These are phyloP conservation scores for Homolaphlyctis polyrhiza DNA, from an alignment of 371 early-diverging fungal species.

Conservation along the genomic window DNA sequence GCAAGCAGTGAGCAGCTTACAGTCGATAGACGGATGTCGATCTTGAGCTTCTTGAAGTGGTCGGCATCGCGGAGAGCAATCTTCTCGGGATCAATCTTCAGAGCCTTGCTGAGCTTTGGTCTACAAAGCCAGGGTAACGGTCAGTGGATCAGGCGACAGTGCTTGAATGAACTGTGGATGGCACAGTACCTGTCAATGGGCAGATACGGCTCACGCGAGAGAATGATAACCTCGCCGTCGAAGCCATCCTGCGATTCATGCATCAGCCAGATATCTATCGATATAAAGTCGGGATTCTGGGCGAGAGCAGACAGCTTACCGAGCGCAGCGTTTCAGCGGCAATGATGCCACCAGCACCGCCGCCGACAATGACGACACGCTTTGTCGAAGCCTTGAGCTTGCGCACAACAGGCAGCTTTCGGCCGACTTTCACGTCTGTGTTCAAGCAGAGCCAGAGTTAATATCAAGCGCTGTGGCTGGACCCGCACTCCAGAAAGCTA, in stretches of 20 bases:
- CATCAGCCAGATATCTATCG: background rate
- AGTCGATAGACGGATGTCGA: conserved; percentile 34
- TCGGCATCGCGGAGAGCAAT: conserved; percentile 35
- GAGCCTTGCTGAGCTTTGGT: conserved; percentile 43
- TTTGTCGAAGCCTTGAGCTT: background rate
- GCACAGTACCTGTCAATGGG: conserved; percentile 42
- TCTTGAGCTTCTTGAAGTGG: conserved; percentile 32
- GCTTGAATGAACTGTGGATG: background rate
- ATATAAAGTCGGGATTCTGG: background rate
- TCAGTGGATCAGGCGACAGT: background rate
- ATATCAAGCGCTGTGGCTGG: background rate
- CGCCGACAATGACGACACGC: conserved; percentile 44
- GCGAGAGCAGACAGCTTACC: conserved; percentile 18
- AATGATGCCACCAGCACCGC: conserved; percentile 47
- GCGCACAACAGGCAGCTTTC: conserved; percentile 19
- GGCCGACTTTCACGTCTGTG: conserved; percentile 24
- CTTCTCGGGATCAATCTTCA: conserved; percentile 27
- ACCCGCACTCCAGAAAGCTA: background rate
- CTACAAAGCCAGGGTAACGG: conserved; percentile 8
- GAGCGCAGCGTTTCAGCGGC: conserved; percentile 43
- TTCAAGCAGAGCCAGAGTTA: background rate
- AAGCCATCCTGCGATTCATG: conserved; percentile 28
- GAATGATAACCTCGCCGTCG: conserved; percentile 36
- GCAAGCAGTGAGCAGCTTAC: conserved; percentile 4
- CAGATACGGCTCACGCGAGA: conserved; percentile 41